These are phyloP conservation scores for Hypomyces rosellus DNA, from an alignment of 2,329 filamentous ascomycete genomes.

Conservation along the genomic window DNA sequence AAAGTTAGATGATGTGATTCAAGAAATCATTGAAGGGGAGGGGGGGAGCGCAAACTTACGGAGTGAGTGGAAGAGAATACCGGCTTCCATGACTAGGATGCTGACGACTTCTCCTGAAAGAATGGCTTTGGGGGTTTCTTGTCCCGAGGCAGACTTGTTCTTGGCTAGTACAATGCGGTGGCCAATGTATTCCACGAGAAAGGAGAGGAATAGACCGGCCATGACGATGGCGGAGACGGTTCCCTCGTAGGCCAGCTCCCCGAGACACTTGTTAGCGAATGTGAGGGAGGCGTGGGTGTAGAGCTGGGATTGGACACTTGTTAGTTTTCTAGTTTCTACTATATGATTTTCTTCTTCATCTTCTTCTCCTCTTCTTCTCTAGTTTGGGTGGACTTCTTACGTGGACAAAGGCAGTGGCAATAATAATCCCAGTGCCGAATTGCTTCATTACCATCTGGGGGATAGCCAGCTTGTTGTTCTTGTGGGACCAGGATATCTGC, in stretches of 20 bases:
- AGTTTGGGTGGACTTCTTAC: constrained; percentile 31
- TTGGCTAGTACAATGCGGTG: constrained; percentile 48
- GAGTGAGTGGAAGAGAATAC: constrained; percentile 70
- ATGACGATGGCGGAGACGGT: constrained; percentile 66
- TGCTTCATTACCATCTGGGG: constrained; percentile 62
- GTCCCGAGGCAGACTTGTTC: constrained; percentile 19
- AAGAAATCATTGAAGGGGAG: background rate
- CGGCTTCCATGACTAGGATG: constrained; percentile 64
- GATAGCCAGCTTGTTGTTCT: constrained; percentile 38
- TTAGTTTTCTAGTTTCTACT: background rate
- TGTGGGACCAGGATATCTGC: constrained; percentile 49
- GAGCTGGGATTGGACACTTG: constrained; percentile 41
- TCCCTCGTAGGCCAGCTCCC: constrained; percentile 59
- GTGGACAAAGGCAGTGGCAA: constrained; percentile 65
- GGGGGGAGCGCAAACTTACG: constrained; percentile 34
- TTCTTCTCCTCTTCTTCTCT: too few relatives aligned
- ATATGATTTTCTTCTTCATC: too few relatives aligned
- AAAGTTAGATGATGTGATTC: background rate
- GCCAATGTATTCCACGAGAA: constrained; percentile 62
- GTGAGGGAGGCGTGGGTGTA: constrained; percentile 67
- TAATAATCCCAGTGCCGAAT: constrained; percentile 67
- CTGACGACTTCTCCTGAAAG: constrained; percentile 46
- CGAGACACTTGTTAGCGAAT: constrained; percentile 65
- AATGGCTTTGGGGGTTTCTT: constrained; percentile 20
- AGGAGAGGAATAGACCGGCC: constrained; percentile 67